phyloP scores from a whole-genome alignment of 2,329 filamentous ascomycete genomes.

The Tolypocladium sp. region DNA sequence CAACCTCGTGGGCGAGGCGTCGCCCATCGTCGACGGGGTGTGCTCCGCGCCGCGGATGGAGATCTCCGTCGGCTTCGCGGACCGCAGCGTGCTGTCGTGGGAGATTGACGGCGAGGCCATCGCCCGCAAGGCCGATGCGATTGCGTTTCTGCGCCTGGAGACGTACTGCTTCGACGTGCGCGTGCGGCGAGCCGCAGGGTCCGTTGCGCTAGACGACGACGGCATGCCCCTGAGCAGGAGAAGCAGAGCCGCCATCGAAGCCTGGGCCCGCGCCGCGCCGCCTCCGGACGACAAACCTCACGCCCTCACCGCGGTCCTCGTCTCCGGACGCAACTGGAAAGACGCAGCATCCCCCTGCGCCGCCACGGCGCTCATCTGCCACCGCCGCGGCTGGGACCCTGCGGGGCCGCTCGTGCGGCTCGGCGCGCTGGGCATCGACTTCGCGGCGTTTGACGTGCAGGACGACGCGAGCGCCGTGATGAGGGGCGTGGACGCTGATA shows the following conservation, averaged over 20 bases:
- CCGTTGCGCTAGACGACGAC: slow-evolving; percentile 1
- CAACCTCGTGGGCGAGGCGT: slow-evolving; percentile 17
- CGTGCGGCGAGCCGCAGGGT: slow-evolving; percentile 9
- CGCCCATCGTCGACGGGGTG: slow-evolving; percentile 16
- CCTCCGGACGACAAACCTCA: slow-evolving; percentile 7
- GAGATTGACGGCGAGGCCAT: slow-evolving; percentile 25
- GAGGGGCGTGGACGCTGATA: slow-evolving; percentile 13
- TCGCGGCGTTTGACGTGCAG: slow-evolving; percentile 13
- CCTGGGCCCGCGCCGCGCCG: slow-evolving; percentile 11
- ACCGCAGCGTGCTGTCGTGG: slow-evolving; percentile 23
- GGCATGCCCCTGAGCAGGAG: slow-evolving; percentile 11
- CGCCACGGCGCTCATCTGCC: slow-evolving; percentile 20
- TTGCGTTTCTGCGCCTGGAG: slow-evolving; percentile 22
- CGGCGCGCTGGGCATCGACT: slow-evolving; percentile 17
- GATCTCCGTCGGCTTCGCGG: slow-evolving; percentile 24
- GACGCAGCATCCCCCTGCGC: slow-evolving; percentile 8
- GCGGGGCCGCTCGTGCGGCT: slow-evolving; percentile 19
- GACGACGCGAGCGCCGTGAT: slow-evolving; percentile 15
- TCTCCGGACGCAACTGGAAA: slow-evolving; percentile 22
- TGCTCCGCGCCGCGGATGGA: slow-evolving; percentile 22
- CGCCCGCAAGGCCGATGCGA: slow-evolving; percentile 12
- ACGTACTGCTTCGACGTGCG: slow-evolving; percentile 23
- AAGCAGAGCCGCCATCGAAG: slow-evolving; percentile 8
- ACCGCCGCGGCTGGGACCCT: slow-evolving; percentile 15
- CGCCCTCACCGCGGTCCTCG: slow-evolving; percentile 15